Base-by-base conservation (phyloP, 495 filamentous ascomycete genomes). In the Hypomontagnella monticulosa region DNA sequence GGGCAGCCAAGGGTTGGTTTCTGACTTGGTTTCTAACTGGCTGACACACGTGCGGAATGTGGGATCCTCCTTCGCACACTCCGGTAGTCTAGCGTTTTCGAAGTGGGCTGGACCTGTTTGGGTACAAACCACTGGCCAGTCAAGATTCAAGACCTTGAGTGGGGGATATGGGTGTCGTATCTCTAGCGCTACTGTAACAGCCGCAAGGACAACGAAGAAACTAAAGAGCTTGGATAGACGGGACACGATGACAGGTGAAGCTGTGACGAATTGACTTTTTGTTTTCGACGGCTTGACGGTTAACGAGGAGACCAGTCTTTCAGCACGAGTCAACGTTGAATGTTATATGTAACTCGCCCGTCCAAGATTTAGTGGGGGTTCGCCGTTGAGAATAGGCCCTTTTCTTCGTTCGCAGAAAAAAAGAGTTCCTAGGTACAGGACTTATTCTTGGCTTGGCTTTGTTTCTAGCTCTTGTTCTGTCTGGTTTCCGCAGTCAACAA, bases 11-110 rank as follows among this genome's bases (percentile, higher is more conserved):
- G 44, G 32, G 32, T n/a, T 65, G 16, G 23, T 27, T 49, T n/a
- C 46, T 50, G 47, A 50, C 30, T 50, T 15, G 41, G 8, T 43
- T 42, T 5, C 46, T 58, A 43, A 69, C 55, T 63, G 66, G 66
- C 20, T 63, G 60, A 57, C 40, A 63, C 66, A 63, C 54, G 54
- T 63, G 60, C 38, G 66, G 58, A 60, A 63, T 67, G 64, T 67
- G 58, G 59, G 41, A 67, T 58, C 37, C 41, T 48, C 40, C 46
- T 47, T 69, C 66, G 64, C 64, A 58, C 64, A 62, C 57, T 62
- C 57, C 63, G 54, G 46, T 61, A 34, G 51, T 48, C 52, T 57
- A 67, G 63, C 63, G 63, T 67, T 67, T 52, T 63, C 33, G 20
- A 55, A 63, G 53, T 50, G 59, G 65, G 65, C 59, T 69, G 53